A percentile compares a stretch with the other conserved stretches of the same genome.
Conservation (phyloP, 768 basidiomycete species). For the Pulveroboletus sp. region DNA sequence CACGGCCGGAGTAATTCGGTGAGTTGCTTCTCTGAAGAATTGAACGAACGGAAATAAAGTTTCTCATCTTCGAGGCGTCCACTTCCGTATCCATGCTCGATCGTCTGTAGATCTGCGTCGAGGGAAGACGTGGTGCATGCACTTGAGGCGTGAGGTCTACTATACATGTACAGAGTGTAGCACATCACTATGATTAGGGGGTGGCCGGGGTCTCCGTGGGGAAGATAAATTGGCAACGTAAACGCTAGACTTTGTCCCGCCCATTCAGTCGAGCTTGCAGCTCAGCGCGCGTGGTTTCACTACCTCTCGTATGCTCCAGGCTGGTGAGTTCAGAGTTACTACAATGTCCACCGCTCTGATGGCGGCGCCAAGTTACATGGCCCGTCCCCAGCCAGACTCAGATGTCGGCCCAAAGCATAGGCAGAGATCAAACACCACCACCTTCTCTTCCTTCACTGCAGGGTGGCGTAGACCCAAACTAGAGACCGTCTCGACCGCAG, state of each 20-base stretch:
- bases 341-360: conserved; percentile 1
- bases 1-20: conserved; percentile 32
- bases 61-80: conserved; percentile 24
- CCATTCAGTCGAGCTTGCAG: conserved; percentile 1
- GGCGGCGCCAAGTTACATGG: conserved; percentile 21
- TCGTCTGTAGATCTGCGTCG: conserved; percentile 24
- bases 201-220: conserved; percentile 19
- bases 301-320: conserved; percentile 9
- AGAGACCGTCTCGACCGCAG: conserved; percentile 28
- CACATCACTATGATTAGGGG: conserved; percentile 8
- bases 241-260: conserved; percentile 6
- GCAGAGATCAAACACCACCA: conserved; percentile 42
- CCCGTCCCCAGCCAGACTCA: conserved; percentile 31
- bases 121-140: conserved; percentile 20
- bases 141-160: conserved; percentile 12
- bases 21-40: conserved; percentile 10
- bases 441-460: conserved; percentile 35
- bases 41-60: conserved; percentile 12
- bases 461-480: conserved; percentile 37
- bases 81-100: conserved; percentile 29
- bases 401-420: conserved; percentile 30
- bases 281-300: neutral
- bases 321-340: conserved; percentile 14
- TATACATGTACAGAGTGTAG: too few relatives aligned
- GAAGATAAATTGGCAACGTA: conserved; percentile 22